Conservation (phyloP, 176 grass and related monocot genomes). For the Triticum turgidum region DNA sequence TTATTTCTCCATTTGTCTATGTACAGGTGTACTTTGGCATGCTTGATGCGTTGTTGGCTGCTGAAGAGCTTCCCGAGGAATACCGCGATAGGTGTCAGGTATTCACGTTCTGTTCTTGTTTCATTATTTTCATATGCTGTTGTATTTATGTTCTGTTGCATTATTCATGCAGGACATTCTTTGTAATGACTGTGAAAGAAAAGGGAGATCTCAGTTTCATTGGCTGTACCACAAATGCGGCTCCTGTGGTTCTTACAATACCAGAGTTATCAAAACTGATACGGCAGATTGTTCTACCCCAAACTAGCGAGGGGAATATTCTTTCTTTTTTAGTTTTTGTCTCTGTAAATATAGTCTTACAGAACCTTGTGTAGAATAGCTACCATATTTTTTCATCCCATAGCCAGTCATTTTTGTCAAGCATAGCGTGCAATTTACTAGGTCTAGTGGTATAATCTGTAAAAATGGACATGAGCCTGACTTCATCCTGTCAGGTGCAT, state of each 20-base stretch:
- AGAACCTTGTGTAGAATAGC: conserved; percentile 33
- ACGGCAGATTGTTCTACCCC: conserved; percentile 59
- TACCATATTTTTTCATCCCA: conserved; percentile 27
- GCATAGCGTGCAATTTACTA: conserved; percentile 32
- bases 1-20: neutral
- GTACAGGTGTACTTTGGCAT: conserved; percentile 98
- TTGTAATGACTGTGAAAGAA: conserved; percentile 93
- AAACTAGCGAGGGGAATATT: conserved; percentile 32
- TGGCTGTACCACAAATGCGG: conserved; percentile 98
- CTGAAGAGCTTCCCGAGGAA: conserved; percentile 94
- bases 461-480: neutral
- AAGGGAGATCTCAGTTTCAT: conserved; percentile 78
- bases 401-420: conserved; percentile 46
- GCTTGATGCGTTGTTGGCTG: conserved; percentile 95
- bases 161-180: conserved; percentile 66
- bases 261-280: conserved; percentile 90
- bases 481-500: neutral
- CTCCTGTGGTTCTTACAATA: conserved; percentile 91
- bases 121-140: neutral
- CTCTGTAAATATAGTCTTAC: conserved; percentile 52
- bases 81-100: conserved; percentile 94
- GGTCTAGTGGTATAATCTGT: conserved; percentile 2
- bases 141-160: conserved; percentile 16
- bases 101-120: conserved; percentile 32
- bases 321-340: conserved; percentile 33